Evolutionary conservation across 2,329 filamentous ascomycete species (phyloP), one percentile per base, ranked within the genome.

Genomic region (Herpotrichia juniperi): DNA sequence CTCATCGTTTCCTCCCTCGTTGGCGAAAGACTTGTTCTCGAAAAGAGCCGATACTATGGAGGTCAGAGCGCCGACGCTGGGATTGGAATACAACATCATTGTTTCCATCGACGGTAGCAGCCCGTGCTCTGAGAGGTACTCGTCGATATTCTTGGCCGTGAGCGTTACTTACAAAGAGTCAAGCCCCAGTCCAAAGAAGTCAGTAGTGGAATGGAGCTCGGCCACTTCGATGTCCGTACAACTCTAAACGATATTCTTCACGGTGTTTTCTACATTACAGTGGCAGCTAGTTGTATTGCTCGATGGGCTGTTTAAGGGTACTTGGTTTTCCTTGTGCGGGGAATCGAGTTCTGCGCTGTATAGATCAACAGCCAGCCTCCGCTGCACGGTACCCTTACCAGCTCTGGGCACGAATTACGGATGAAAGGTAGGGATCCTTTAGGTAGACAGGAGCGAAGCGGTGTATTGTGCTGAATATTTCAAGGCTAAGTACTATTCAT

Each of bases 341-440:
- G 17, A 9, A 10, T 42, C 37, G 17, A 44, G 22, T 31, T 44
- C 42, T 19, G 42, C 11, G 26, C 42, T 31, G 19, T 44, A 44
- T 6, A 44, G 21, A 31, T 28, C 22, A 8, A 44, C 14, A 44
- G 22, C 30, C 42, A 30, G n/a, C 22, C 4, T 44, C 1, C 78
- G 71, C 59, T 77, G 75, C 5, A 78, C 70, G 0, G 72, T 79
- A 0, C 77, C 74, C 56, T 82, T 81, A 17, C 75, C 73, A 0
- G 79, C 77, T 16, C 66, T n/a, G n/a, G n/a, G n/a, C n/a, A n/a
- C n/a, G n/a, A n/a, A n/a, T n/a, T n/a, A n/a, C n/a, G n/a, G n/a
- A n/a, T n/a, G n/a, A n/a, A n/a, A n/a, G n/a, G n/a, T n/a, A n/a
- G n/a, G n/a, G n/a, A n/a, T n/a, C n/a, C n/a, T n/a, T n/a, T n/a